phyloP scores from a whole-genome alignment of 2,329 filamentous ascomycete species.

The Alternaria novae-zelandiae region DNA sequence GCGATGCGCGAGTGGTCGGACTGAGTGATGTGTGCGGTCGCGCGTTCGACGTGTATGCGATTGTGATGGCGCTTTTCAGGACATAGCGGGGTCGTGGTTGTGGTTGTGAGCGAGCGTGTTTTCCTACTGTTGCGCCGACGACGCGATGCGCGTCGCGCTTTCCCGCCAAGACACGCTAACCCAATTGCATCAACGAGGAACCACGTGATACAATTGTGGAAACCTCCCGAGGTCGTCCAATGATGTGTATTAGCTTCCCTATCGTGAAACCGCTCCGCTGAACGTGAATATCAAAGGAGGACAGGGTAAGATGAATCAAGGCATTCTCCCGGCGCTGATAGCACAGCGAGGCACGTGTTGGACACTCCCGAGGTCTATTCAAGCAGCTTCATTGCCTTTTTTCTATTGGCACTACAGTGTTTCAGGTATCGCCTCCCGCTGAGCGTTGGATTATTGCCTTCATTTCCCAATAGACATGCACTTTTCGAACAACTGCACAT shows the following conservation, averaged over 20 bases:
- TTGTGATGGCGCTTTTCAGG: constrained; percentile 18
- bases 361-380: neutral
- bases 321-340: neutral
- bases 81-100: constrained; percentile 23
- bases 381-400: neutral
- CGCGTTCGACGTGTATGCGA: constrained; percentile 11
- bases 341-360: neutral
- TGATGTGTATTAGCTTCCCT: neutral
- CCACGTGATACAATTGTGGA: neutral
- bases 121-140: constrained; percentile 20
- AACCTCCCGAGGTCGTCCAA: neutral
- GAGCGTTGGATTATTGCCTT: too few species aligned
- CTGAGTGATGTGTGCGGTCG: neutral
- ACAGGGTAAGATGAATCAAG: neutral
- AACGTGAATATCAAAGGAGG: too few species aligned
- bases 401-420: neutral
- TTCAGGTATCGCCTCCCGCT: neutral
- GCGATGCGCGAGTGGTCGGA: neutral
- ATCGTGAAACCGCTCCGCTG: neutral
- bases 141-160: constrained; percentile 35
- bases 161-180: constrained; percentile 18
- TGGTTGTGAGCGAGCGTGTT: constrained; percentile 11
- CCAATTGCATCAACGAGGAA: neutral
- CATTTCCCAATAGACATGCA: neutral
- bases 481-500: neutral